phyloP scores from a whole-genome alignment of 768 basidiomycete genomes.

The Tulasnella sp. region DNA sequence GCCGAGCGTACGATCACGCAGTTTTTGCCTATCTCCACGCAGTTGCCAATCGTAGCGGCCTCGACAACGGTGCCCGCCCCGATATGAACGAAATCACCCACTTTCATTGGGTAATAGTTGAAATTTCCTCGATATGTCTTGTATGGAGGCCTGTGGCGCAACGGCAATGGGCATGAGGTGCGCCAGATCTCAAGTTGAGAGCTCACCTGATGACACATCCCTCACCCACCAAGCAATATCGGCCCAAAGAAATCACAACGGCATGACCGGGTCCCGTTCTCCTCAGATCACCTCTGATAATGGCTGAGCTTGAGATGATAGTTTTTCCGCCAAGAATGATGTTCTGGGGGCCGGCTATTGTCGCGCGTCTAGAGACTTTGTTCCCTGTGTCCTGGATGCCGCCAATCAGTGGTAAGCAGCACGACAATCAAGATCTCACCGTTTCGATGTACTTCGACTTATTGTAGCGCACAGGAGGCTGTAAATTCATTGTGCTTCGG shows the following conservation, averaged over 20 bases:
- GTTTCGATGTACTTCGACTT: slow-evolving; percentile 80
- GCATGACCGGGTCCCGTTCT: slow-evolving; percentile 84
- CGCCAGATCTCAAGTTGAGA: background rate
- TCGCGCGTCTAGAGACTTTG: slow-evolving; percentile 85
- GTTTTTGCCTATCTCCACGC: slow-evolving; percentile 90
- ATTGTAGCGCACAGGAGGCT: slow-evolving; percentile 64
- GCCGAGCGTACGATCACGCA: slow-evolving; percentile 68
- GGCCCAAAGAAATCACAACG: slow-evolving; percentile 83
- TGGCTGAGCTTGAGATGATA: slow-evolving; percentile 79
- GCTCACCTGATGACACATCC: slow-evolving; percentile 73
- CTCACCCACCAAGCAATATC: slow-evolving; percentile 87
- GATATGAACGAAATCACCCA: slow-evolving; percentile 91
- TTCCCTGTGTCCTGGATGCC: slow-evolving; percentile 77
- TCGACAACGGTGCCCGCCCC: slow-evolving; percentile 83
- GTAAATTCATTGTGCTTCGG: slow-evolving; percentile 23
- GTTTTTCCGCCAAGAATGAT: slow-evolving; percentile 97
- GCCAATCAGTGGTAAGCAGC: too few species aligned
- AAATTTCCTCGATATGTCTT: slow-evolving; percentile 83
- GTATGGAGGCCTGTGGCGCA: slow-evolving; percentile 55
- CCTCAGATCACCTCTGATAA: slow-evolving; percentile 87
- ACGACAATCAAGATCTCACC: slow-evolving; percentile 29
- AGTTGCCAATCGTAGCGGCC: slow-evolving; percentile 86
- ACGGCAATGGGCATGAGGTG: background rate
- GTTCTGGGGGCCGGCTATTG: slow-evolving; percentile 87
- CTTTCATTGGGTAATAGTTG: slow-evolving; percentile 97